Base-by-base conservation (phyloP, 1,284 basidiomycete genomes). In the Heterobasidion occidentale region DNA sequence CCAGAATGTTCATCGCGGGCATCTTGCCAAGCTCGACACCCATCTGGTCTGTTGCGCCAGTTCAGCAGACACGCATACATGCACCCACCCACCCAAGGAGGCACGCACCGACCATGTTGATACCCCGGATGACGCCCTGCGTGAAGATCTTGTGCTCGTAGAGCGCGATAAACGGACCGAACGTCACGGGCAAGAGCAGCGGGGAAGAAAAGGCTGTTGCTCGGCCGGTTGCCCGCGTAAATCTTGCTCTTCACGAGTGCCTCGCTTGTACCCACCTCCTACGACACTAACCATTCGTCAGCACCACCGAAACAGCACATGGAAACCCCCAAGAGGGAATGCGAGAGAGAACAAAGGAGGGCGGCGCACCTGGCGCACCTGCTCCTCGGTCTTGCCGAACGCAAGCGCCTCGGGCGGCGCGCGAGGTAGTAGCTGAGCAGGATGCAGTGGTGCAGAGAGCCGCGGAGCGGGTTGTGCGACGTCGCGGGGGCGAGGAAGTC, bases 81-180 rank as follows among this genome's bases (percentile, higher is more conserved):
- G 42, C 33, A 34, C 15, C n/a, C 38, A 3, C 9, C 3, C 38
- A 11, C 38, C 9, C 38, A 15, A 17, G 34, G 27, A 12, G 36
- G 7, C 12, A 67, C 81, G 44, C 55, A 91, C 90, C 92, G 70
- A 91, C 98, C 9, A 93, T 95, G 80, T 99, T 99, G 79, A 99
- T 97, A 50, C 93, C 92, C 95, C 95, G 98, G 61, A 98, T 81
- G n/a, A n/a, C n/a, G 67, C 96, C 96, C 72, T 99, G 97, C 0
- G 92, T 90, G 72, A 98, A 97, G 70, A 99, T 98, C 82, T 99
- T 99, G 81, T 99, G 96, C 75, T 99, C 96, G 70, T 96, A 96
- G 62, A 96, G 68, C n/a, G 90, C 91, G 66, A 96, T 88, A 52
- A 96, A 74, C 1, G 92, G 88, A 51, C 84, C 95, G 36, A 98